Evolutionary conservation across 2,329 filamentous ascomycete genomes (phyloP), one percentile per base, ranked within the genome.

Genomic region (Boeremia exigua): DNA sequence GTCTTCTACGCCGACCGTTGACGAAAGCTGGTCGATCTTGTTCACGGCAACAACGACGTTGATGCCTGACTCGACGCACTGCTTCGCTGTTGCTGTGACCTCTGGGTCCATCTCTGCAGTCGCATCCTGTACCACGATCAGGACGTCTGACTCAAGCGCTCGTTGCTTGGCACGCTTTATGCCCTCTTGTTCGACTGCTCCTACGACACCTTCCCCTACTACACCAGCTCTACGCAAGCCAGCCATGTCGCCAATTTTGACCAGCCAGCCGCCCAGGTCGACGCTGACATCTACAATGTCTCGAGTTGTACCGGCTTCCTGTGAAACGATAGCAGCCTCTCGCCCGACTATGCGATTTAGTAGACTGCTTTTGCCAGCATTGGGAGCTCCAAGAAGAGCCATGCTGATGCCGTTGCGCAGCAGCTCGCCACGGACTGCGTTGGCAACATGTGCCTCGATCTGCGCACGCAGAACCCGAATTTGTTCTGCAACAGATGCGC

Each of bases 171-270:
- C 95, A 45, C 95, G 84, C 46, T 89, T 86, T 70, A 99, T 98
- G 1, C 95, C 95, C 75, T 99, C 95, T 71, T 88, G 81, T 71
- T 99, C 95, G 25, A 99, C 83, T 9, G 83, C 80, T 0, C 92
- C 91, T 56, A 96, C 86, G 4, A 67, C 60, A 51, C 66, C 56
- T 27, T 66, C 51, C 45, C 65, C 63, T 15, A 59, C 63, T 56
- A 72, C 48, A 23, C 68, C 71, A 45, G 74, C 74, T 43, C 82
- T 85, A 45, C 92, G 83, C 63, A 99, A 86, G 1, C 95, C 95
- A 17, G 95, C 95, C 67, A 95, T 98, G 77, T 99, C 95, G 14
- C 94, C 93, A 70, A 99, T 88, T n/a, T 90, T 91, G 75, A 93
- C 96, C 45, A 96, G 86, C 78, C 90, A 99, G 0, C 95, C 95